These are phyloP conservation scores for Sarocladiaceae sp. DNA, from an alignment of 2,329 filamentous ascomycete genomes.

Conservation along the genomic window DNA sequence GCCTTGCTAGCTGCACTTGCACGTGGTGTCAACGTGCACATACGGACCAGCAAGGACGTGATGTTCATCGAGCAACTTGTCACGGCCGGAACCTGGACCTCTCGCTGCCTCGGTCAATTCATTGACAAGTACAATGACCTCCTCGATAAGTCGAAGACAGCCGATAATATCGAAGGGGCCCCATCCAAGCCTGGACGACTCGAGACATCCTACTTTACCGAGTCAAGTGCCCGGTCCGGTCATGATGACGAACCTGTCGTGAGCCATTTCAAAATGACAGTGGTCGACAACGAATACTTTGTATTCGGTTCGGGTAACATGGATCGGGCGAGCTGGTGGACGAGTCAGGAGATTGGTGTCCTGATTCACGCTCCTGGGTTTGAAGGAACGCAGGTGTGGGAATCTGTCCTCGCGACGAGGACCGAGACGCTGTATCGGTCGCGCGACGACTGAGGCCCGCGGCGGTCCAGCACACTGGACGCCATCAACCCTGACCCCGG, in stretches of 20 bases:
- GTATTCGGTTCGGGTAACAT: slow-evolving; percentile 77
- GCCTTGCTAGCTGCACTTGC: slow-evolving; percentile 54
- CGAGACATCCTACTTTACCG: slow-evolving; percentile 52
- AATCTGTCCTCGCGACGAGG: slow-evolving; percentile 29
- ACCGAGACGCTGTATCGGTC: slow-evolving; percentile 27
- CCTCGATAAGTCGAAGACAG: neutral
- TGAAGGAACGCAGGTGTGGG: slow-evolving; percentile 30
- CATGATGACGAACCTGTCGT: slow-evolving; percentile 56
- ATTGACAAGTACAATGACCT: slow-evolving; percentile 46
- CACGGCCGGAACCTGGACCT: slow-evolving; percentile 69
- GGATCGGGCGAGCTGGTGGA: slow-evolving; percentile 81
- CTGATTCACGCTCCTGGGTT: slow-evolving; percentile 42
- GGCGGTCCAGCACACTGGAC: too few relatives aligned
- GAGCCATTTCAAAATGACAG: slow-evolving; percentile 70
- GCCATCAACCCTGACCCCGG: neutral
- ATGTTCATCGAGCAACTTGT: slow-evolving; percentile 78
- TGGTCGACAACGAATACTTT: slow-evolving; percentile 62
- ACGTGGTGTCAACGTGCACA: slow-evolving; percentile 60
- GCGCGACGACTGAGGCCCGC: neutral
- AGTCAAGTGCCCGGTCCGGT: slow-evolving; percentile 22
- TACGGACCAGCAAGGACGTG: slow-evolving; percentile 62
- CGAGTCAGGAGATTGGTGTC: slow-evolving; percentile 76
- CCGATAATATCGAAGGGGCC: neutral
- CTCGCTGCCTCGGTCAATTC: slow-evolving; percentile 54
- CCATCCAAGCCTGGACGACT: slow-evolving; percentile 38